These are phyloP conservation scores for Stropharia rugosoannulata DNA, from an alignment of 768 basidiomycete species.

Conservation along the genomic window DNA sequence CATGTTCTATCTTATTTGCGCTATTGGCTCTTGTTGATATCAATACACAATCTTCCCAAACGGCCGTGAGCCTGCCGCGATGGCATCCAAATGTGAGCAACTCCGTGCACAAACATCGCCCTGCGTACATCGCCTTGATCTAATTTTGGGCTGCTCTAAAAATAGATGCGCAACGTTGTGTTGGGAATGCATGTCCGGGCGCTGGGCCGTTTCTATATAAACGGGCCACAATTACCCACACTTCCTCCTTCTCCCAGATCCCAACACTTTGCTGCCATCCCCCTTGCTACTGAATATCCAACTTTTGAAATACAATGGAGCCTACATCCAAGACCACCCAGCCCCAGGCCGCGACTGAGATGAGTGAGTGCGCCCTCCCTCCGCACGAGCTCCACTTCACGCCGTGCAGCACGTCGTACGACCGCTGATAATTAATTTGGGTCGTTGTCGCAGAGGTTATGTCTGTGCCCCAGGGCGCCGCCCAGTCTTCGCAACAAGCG, in stretches of 20 bases:
- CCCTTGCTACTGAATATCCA: not conserved
- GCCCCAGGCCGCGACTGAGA: conserved; percentile 58
- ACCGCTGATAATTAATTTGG: not conserved
- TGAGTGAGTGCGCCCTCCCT: conserved; percentile 47
- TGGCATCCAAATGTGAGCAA: too few species aligned
- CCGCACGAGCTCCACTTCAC: not conserved
- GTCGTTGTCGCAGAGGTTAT: conserved; percentile 38
- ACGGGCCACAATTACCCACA: conserved; percentile 1
- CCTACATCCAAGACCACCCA: conserved; percentile 39
- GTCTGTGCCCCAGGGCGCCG: conserved; percentile 34
- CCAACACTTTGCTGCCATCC: not conserved
- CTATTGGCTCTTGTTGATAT: too few species aligned
- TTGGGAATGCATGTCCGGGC: conserved; percentile 2
- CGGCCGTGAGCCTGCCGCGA: too few species aligned
- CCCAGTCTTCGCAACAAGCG: conserved; percentile 22
- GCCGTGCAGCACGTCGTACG: not conserved
- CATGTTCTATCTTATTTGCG: too few species aligned
- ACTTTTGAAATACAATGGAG: conserved; percentile 9
- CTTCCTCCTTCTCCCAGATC: conserved; percentile 1
- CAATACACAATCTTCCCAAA: too few species aligned
- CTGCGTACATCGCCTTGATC: not conserved
- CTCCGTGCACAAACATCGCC: not conserved
- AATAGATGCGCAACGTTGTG: conserved; percentile 13
- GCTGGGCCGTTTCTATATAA: conserved; percentile 12
- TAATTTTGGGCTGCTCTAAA: conserved; percentile 9